Percentiles rank a stretch among this genome's conserved stretches.
Conservation (phyloP, 1,139 yeast genomes). For the Candida frijolesensis region DNA sequence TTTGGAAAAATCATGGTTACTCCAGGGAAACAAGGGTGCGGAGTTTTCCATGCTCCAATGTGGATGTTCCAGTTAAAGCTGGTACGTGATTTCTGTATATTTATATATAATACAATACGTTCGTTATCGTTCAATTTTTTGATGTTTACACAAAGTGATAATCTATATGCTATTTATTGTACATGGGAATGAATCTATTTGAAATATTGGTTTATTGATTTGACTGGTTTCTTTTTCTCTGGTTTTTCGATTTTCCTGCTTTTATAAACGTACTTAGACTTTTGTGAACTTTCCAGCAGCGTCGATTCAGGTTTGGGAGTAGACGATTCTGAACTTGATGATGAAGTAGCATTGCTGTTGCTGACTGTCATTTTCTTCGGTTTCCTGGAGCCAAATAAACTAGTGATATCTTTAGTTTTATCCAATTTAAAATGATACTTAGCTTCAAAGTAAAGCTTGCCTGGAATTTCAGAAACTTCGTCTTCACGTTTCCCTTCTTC, state of each 20-base stretch:
- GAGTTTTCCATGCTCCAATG: too few species aligned
- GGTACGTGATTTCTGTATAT: too few species aligned
- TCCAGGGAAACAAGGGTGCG: conserved; percentile 46
- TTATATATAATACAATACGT: too few species aligned
- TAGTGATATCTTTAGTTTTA: conserved; percentile 53
- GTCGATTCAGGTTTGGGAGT: conserved; percentile 3
- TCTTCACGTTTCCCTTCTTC: conserved; percentile 9
- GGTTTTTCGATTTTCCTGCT: conserved; percentile 2
- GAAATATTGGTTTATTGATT: background rate
- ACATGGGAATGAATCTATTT: background rate
- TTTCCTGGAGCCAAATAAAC: conserved; percentile 39
- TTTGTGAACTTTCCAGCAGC: background rate
- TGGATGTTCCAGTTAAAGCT: too few species aligned
- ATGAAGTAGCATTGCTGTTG: background rate
- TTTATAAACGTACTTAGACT: conserved; percentile 5
- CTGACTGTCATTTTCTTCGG: conserved; percentile 11
- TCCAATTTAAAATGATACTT: conserved; percentile 49
- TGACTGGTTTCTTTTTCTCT: background rate
- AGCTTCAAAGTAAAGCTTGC: conserved; percentile 56
- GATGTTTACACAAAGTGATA: too few species aligned
- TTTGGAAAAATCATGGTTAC: conserved; percentile 34
- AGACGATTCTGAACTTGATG: background rate
- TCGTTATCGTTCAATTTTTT: too few species aligned
- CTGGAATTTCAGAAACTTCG: conserved; percentile 6
- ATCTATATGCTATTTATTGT: too few species aligned